Base-by-base conservation (phyloP, 345 rosid species). In the Melaleuca quinquenervia region DNA sequence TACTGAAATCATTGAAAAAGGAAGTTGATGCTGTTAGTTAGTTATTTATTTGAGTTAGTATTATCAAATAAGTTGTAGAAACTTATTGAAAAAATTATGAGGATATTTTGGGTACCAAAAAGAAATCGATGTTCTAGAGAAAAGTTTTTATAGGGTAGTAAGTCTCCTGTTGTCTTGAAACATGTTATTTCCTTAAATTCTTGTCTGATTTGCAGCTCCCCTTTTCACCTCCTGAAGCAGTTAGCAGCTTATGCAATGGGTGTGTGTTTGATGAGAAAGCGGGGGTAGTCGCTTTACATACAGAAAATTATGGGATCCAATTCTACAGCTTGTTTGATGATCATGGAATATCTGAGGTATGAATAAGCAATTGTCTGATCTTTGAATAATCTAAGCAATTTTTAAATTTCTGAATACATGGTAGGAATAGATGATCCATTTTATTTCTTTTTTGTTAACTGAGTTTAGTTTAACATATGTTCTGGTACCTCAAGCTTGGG, bases 291-390 rank as follows among this genome's bases (percentile, higher is more conserved):
- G 99, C 99, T 83, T 50, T 96, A 84, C 89, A 94, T 86, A 92
- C 98, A 53, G 98, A 94, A 87, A 93, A 93, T 87, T 97, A 94
- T 76, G 91, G 95, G 83, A 90, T 97, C 88, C 99, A 97, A 87
- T 87, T 95, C 54, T 97, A 97, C 90, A 96, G 96, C 92, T 92
- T 95, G 85, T 87, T 96, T 84, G 93, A 93, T 90, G 98, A 97
- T 89, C 93, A 94, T 5, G 97, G 92, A 85, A 86, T 97, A 85
- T 94, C 95, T 85, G 98, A 97, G 96, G 99, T 97, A 87, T 87
- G 88, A 11, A 85, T 85, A 29, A 36, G 21, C 52, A 36, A 20
- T 56, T 51, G 50, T 21, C 27, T 56, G 29, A 58, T 82, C 36
- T 58, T 58, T 45, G 27, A 15, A 5, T 75, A 50, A 32, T 36